Percentiles rank a stretch among this genome's conserved stretches.
Conservation (phyloP, 495 filamentous ascomycete species). For the Daldinia childiae region DNA sequence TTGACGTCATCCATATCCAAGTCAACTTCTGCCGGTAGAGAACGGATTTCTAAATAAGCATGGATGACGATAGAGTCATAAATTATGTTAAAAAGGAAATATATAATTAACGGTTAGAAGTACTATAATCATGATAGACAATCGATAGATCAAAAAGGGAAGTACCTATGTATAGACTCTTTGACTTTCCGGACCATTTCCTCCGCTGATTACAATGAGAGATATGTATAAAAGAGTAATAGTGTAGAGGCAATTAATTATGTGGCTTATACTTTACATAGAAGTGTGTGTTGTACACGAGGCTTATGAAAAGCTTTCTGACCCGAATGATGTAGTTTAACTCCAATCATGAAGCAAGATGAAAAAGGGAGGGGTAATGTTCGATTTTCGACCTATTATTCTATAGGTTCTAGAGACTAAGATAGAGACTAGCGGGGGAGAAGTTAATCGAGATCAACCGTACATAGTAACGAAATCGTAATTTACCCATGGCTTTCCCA, state of each 20-base stretch:
- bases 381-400: no score
- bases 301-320: neutral
- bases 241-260: neutral
- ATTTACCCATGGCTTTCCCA: slow-evolving; percentile 4
- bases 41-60: neutral
- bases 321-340: neutral
- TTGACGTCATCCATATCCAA: slow-evolving; percentile 33
- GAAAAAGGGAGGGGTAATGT: neutral
- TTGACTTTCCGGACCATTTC: neutral
- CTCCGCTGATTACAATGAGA: neutral
- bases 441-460: slow-evolving; percentile 35
- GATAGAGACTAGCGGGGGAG: neutral
- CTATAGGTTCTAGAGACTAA: no score
- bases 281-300: neutral
- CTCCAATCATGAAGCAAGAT: slow-evolving; percentile 27
- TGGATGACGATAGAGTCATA: slow-evolving; percentile 32
- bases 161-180: neutral
- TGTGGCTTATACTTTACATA: neutral
- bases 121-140: no score
- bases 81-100: slow-evolving; percentile 15
- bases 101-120: neutral
- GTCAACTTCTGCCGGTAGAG: slow-evolving; percentile 5
- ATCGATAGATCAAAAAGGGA: neutral
- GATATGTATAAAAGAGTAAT: neutral
- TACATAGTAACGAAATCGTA: slow-evolving; percentile 26